phyloP scores from a whole-genome alignment of 1,284 basidiomycete species.

The Boletus albobrunnescens region DNA sequence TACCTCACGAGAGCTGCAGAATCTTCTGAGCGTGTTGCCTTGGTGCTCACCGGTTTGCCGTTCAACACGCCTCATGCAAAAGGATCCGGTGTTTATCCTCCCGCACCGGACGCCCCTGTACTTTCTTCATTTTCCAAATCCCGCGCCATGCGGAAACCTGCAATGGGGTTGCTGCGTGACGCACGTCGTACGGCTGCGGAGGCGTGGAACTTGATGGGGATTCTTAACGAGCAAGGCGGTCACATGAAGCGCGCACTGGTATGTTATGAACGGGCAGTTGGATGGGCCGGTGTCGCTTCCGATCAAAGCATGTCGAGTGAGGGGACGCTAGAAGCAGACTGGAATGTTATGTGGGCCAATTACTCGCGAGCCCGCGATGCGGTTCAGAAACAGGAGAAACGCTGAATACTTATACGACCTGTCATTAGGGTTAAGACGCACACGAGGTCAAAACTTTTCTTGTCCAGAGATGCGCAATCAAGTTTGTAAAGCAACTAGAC shows the following conservation, averaged over 20 bases:
- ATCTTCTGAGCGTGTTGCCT: slow-evolving; percentile 63
- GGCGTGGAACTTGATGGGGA: slow-evolving; percentile 60
- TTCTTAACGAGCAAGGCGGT: slow-evolving; percentile 43
- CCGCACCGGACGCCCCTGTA: slow-evolving; percentile 41
- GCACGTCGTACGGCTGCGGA: slow-evolving; percentile 65
- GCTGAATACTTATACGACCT: too few relatives aligned
- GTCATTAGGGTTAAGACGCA: too few relatives aligned
- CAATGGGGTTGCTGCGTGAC: slow-evolving; percentile 61
- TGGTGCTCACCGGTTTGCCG: slow-evolving; percentile 48
- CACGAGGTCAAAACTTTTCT: too few relatives aligned
- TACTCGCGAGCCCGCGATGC: slow-evolving; percentile 41
- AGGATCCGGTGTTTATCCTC: slow-evolving; percentile 39
- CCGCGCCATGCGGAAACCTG: slow-evolving; percentile 49
- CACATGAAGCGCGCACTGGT: slow-evolving; percentile 42
- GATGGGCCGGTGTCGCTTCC: slow-evolving; percentile 53
- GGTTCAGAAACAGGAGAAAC: not conserved
- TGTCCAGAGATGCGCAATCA: too few relatives aligned
- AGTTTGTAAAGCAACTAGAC: too few relatives aligned
- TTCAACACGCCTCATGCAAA: slow-evolving; percentile 37
- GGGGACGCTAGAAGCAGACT: slow-evolving; percentile 53
- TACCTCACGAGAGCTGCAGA: slow-evolving; percentile 58
- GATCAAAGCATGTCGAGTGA: slow-evolving; percentile 44
- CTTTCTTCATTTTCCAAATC: slow-evolving; percentile 44
- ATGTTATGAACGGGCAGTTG: slow-evolving; percentile 59
- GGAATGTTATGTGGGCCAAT: slow-evolving; percentile 49